Base-by-base conservation (phyloP, 306 rosid species). In the Pyrus bretschneideri region DNA sequence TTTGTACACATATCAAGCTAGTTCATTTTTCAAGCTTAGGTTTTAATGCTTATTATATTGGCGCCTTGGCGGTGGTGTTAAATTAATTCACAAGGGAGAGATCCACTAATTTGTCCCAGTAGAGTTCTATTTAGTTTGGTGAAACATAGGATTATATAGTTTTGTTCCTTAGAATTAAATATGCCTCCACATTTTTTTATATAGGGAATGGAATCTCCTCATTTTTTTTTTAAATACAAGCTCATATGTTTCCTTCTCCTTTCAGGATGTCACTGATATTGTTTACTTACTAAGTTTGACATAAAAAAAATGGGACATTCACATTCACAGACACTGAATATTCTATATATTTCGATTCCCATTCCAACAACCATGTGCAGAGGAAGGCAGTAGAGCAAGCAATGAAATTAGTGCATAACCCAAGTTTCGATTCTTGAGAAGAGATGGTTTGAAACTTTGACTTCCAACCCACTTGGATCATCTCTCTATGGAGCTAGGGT, bases 81-180 rank as follows among this genome's bases (percentile, higher is more conserved):
- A 71, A 49, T 40, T 4, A 14, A 49, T 27, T 27, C 25, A 30
- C 10, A 27, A 27, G 5, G 35, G 35, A 18, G 38, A 27, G 67
- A 27, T 61, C 67, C 19, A 51, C 27, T 51, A 70, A 42, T 62
- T 15, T 49, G 57, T 35, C 38, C 78, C 74, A 80, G 64, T 79
- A 64, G 78, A 81, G 74, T 80, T 76, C 61, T 45, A 35, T 63
- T 21, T 65, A 27, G 69, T 40, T 62, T 73, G 78, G 33, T 69
- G 75, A 71, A 82, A 85, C 80, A 64, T 75, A 51, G 85, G 77
- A 81, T 65, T 81, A 80, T 82, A 78, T 63, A 76, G 80, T 23
- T 35, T 69, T 74, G 78, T 70, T 76, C 80, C 69, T 27, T 38
- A 33, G 67, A 55, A 21, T 79, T 54, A 23, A 70, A 25, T 35